phyloP scores from a whole-genome alignment of 1,139 yeast genomes.

The Pichia sp. region DNA sequence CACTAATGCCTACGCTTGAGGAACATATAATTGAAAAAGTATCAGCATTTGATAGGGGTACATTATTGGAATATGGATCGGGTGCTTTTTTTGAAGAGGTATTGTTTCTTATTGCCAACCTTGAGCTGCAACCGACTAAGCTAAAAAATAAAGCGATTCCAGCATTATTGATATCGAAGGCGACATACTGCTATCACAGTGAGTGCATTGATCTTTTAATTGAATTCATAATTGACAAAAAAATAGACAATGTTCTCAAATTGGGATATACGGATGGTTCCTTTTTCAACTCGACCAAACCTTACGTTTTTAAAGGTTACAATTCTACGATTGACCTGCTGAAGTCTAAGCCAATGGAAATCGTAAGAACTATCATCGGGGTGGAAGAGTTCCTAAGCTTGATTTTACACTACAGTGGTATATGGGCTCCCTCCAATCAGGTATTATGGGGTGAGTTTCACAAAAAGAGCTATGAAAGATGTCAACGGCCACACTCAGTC shows the following conservation, averaged over 20 bases:
- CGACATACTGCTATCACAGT: constrained; percentile 18
- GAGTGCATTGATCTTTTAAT: constrained; percentile 27
- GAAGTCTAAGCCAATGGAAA: constrained; percentile 38
- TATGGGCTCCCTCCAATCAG: constrained; percentile 14
- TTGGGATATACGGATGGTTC: constrained; percentile 23
- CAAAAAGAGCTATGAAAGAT: neutral
- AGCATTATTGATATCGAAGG: constrained; percentile 6
- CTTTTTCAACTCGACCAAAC: constrained; percentile 13
- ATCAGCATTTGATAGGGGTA: neutral
- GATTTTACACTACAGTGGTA: constrained; percentile 34
- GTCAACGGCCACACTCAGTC: neutral
- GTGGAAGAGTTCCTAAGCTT: constrained; percentile 32
- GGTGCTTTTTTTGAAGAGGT: constrained; percentile 8
- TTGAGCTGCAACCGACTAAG: neutral
- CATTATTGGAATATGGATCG: constrained; percentile 12
- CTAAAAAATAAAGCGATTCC: constrained; percentile 6
- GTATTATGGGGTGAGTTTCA: constrained; percentile 36
- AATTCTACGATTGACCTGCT: constrained; percentile 25
- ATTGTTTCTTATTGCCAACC: neutral
- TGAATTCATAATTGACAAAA: constrained; percentile 13
- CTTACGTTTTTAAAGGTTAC: constrained; percentile 22
- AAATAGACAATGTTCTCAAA: constrained; percentile 20
- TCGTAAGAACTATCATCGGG: constrained; percentile 36
- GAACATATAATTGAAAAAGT: neutral
- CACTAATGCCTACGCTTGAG: constrained; percentile 2